Evolutionary conservation across 495 filamentous ascomycete genomes (phyloP).

Genomic region (Glarea lozoyensis): DNA sequence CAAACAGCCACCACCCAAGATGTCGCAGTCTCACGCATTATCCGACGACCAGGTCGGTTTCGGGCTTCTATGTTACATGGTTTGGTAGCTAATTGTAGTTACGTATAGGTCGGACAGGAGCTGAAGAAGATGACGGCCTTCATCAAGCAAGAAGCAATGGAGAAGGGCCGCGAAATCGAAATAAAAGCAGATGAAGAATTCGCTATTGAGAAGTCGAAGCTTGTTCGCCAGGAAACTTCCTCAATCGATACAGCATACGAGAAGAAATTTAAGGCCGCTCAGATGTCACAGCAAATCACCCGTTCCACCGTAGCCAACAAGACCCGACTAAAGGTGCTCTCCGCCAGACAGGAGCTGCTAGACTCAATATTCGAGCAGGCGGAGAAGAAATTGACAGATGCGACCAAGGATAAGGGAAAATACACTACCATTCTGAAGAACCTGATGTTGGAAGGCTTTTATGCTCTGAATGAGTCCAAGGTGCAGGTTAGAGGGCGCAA

Average conservation of each 20-base stretch:
- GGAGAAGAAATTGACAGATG: slow-evolving; percentile 52
- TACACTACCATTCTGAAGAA: slow-evolving; percentile 70
- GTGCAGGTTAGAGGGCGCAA: slow-evolving; percentile 65
- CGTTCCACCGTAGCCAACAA: slow-evolving; percentile 92
- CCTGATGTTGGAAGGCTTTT: slow-evolving; percentile 82
- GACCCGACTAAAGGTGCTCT: slow-evolving; percentile 79
- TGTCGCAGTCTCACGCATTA: slow-evolving; percentile 88
- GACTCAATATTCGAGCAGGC: slow-evolving; percentile 86
- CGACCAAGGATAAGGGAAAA: slow-evolving; percentile 56
- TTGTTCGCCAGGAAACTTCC: slow-evolving; percentile 87
- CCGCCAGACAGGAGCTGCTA: slow-evolving; percentile 78
- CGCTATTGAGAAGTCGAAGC: slow-evolving; percentile 95
- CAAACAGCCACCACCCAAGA: slow-evolving; percentile 27
- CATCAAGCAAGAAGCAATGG: slow-evolving; percentile 95
- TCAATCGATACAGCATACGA: slow-evolving; percentile 87
- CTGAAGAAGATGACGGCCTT: slow-evolving; percentile 99
- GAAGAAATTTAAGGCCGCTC: slow-evolving; percentile 96
- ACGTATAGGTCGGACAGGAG: slow-evolving; percentile 72
- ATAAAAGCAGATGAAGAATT: slow-evolving; percentile 98
- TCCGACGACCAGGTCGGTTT: slow-evolving; percentile 83
- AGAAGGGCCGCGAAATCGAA: slow-evolving; percentile 94
- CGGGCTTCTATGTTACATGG: too few species aligned
- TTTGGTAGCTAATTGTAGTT: slow-evolving; percentile 6
- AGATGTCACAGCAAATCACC: slow-evolving; percentile 96
- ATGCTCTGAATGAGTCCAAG: slow-evolving; percentile 73